Percentiles rank a stretch among this genome's conserved stretches.
Conservation (phyloP, 768 basidiomycete genomes). For the Tulasnella sp. region DNA sequence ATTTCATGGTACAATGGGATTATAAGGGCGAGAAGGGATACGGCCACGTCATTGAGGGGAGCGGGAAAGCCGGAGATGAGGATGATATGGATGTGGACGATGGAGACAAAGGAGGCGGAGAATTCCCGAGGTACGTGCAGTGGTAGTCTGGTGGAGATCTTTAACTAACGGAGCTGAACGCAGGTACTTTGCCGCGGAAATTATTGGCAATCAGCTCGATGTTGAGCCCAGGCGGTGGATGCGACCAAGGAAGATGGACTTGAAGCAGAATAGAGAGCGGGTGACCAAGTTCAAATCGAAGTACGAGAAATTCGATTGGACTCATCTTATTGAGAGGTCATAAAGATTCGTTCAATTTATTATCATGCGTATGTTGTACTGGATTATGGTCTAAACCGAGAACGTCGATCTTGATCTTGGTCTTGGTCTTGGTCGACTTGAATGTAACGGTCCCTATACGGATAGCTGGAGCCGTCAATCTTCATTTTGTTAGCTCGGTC, state of each 20-base stretch:
- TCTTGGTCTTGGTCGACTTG: too few species aligned
- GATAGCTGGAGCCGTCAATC: too few species aligned
- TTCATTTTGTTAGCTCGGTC: too few species aligned
- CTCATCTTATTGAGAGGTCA: slow-evolving; percentile 21
- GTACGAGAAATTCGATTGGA: slow-evolving; percentile 48
- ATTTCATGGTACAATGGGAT: slow-evolving; percentile 99
- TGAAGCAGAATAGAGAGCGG: slow-evolving; percentile 54
- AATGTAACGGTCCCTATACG: too few species aligned
- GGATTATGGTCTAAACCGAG: too few species aligned
- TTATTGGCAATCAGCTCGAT: slow-evolving; percentile 84
- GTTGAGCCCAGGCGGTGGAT: slow-evolving; percentile 80
- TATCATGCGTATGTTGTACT: background rate
- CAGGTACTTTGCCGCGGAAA: slow-evolving; percentile 92
- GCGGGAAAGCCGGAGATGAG: slow-evolving; percentile 52
- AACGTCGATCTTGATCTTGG: too few species aligned
- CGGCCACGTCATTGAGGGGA: slow-evolving; percentile 95
- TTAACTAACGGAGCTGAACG: background rate
- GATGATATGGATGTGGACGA: slow-evolving; percentile 61
- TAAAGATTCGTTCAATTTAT: background rate
- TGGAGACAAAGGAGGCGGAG: slow-evolving; percentile 82
- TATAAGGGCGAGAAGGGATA: slow-evolving; percentile 96
- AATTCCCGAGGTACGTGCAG: slow-evolving; percentile 68
- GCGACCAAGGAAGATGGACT: slow-evolving; percentile 64
- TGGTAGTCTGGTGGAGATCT: background rate
- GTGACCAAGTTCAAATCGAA: slow-evolving; percentile 55